A percentile compares a stretch with the other conserved stretches of the same genome.
Conservation (phyloP, 2,329 filamentous ascomycete genomes). For the Aspergillus fumigatus region DNA sequence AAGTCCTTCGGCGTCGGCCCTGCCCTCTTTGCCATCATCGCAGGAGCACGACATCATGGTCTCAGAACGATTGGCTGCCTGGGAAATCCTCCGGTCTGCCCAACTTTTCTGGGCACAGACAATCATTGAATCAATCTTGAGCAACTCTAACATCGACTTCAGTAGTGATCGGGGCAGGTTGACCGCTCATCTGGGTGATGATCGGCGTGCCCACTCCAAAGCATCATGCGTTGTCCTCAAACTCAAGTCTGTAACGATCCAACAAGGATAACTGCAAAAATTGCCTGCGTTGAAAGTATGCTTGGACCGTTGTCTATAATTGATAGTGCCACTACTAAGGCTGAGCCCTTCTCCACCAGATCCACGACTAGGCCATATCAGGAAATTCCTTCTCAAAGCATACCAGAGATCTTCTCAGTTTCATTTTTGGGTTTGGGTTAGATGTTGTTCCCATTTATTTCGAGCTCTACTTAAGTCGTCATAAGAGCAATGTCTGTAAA, state of each 20-base stretch:
- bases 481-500: neutral
- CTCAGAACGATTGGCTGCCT: conserved; percentile 9
- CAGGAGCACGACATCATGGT: conserved; percentile 14
- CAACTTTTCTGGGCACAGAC: conserved; percentile 8
- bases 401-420: neutral
- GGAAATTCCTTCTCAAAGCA: neutral
- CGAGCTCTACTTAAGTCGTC: neutral
- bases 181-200: neutral
- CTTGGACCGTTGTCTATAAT: neutral
- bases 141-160: neutral
- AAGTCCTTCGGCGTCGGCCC: neutral
- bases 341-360: neutral
- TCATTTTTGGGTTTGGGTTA: neutral
- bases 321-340: neutral
- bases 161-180: neutral
- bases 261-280: neutral
- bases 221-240: neutral
- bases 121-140: neutral
- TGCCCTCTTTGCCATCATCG: neutral
- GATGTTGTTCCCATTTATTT: neutral
- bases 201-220: neutral
- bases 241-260: neutral
- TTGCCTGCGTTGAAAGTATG: neutral
- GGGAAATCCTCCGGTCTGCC: conserved; percentile 6
- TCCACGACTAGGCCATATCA: neutral